Percentiles rank a stretch among this genome's conserved stretches.
These are phyloP conservation scores for Heterobasidion annosum DNA, from an alignment of 1,284 basidiomycete genomes.

Conservation along the genomic window DNA sequence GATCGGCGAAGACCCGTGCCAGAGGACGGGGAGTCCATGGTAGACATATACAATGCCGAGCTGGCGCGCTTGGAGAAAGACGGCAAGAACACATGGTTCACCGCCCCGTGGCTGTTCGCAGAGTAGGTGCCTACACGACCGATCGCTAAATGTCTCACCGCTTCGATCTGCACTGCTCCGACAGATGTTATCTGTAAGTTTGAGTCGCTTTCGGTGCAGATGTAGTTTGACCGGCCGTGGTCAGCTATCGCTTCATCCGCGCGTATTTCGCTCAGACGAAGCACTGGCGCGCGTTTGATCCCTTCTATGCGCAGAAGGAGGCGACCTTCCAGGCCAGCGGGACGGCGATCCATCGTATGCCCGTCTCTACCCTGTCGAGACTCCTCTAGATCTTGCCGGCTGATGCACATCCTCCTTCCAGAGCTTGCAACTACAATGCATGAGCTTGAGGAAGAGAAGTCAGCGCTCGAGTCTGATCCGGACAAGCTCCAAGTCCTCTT, in stretches of 20 bases:
- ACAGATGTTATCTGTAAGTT: slow-evolving; percentile 53
- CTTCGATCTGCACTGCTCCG: slow-evolving; percentile 1
- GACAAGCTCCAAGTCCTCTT: slow-evolving; percentile 59
- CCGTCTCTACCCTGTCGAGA: not conserved
- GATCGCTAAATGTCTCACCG: not conserved
- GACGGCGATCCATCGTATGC: slow-evolving; percentile 65
- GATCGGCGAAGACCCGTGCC: slow-evolving; percentile 45
- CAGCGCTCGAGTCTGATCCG: slow-evolving; percentile 32
- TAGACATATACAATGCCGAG: slow-evolving; percentile 68
- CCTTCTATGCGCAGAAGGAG: slow-evolving; percentile 78
- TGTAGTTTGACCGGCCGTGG: no score
- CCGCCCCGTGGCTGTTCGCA: slow-evolving; percentile 87
- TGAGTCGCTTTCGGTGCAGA: not conserved
- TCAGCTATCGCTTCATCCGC: slow-evolving; percentile 79
- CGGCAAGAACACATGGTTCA: slow-evolving; percentile 78
- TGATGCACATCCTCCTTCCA: slow-evolving; percentile 16
- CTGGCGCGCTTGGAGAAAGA: slow-evolving; percentile 41
- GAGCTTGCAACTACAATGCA: slow-evolving; percentile 65
- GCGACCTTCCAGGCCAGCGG: slow-evolving; percentile 80
- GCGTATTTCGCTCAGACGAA: slow-evolving; percentile 64
- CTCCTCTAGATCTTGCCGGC: no score
- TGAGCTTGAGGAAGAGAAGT: slow-evolving; percentile 46
- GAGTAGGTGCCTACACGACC: slow-evolving; percentile 48
- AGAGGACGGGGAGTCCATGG: slow-evolving; percentile 64
- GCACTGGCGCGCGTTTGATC: slow-evolving; percentile 79